Base-by-base conservation (phyloP, 768 basidiomycete genomes). In the Clavaria fumosa region DNA sequence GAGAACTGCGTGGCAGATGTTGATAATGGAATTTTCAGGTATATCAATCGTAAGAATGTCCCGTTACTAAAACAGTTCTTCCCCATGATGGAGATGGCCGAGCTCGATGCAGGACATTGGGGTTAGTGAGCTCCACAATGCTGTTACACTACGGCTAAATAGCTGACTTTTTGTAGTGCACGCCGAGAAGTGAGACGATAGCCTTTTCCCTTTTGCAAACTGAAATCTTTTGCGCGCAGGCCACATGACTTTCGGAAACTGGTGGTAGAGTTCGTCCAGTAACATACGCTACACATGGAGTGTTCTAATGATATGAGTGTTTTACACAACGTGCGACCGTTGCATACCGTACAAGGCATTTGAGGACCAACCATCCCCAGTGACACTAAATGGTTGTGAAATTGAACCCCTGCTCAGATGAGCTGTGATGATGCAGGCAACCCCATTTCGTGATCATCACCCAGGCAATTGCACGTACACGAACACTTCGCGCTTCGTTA, bases 91-190 rank as follows among this genome's bases (percentile, higher is more conserved):
- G 50, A 46, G 7, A 48, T 91, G 6, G 69, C 75, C 49, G 64
- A 56, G 18, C 55, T 93, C 19, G 76, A 86, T 41, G 61, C 88
- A 0, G 75, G 78, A 1, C 90, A 96, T 55, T 96, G 90, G 90
- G 80, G 83, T 84, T 51, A 44, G 74, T 55, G 20, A 35, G 21
- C 1, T 28, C 41, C 19, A 7, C 23, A 9, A 9, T 24, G 10
- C 3, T 31, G 23, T 21, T 31, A n/a, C 21, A 17, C 34, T 7
- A 23, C 20, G 11, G 15, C 26, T 33, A 14, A 23, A 39, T 39
- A 39, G n/a, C 4, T 1, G 3, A 19, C 18, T 5, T 1, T 41
- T 14, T 34, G 19, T 43, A 85, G 82, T 91, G 14, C 88, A 91
- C 44, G 79, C 83, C 11, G 86, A 91, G 51, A 68, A 67, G 67